Evolutionary conservation across 1,284 basidiomycete species (phyloP).

Genomic region (Agroathelia rolfsii): DNA sequence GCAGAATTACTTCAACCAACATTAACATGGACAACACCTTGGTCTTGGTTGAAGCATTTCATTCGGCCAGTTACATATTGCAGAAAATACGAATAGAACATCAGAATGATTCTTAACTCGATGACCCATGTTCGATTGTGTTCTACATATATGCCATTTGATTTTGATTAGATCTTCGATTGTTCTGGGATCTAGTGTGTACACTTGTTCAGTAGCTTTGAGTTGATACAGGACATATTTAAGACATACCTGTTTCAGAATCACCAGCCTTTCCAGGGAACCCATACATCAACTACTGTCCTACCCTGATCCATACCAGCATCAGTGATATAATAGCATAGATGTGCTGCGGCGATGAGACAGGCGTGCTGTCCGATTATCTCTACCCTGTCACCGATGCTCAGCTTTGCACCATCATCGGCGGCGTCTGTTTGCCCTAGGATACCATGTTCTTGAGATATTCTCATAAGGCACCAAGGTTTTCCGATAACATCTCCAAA

Average conservation of each 20-base stretch:
- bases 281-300: constrained; percentile 76
- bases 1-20: no score
- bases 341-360: constrained; percentile 64
- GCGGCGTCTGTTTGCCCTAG: constrained; percentile 30
- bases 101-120: no score
- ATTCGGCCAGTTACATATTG: no score
- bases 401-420: constrained; percentile 26
- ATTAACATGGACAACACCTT: no score
- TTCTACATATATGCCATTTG: no score
- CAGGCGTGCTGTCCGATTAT: constrained; percentile 75
- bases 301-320: constrained; percentile 32
- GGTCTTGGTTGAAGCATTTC: no score
- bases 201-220: no score
- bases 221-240: background rate
- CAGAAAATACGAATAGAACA: no score
- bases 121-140: no score
- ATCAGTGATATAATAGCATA: constrained; percentile 80
- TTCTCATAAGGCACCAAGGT: constrained; percentile 63
- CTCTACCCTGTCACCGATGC: constrained; percentile 53
- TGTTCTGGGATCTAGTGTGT: no score
- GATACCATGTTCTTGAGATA: constrained; percentile 79
- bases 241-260: constrained; percentile 1
- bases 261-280: constrained; percentile 87
- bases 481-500: constrained; percentile 64
- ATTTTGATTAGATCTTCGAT: no score